Evolutionary conservation across 495 filamentous ascomycete genomes (phyloP).

Genomic region (Tuber melanosporum): DNA sequence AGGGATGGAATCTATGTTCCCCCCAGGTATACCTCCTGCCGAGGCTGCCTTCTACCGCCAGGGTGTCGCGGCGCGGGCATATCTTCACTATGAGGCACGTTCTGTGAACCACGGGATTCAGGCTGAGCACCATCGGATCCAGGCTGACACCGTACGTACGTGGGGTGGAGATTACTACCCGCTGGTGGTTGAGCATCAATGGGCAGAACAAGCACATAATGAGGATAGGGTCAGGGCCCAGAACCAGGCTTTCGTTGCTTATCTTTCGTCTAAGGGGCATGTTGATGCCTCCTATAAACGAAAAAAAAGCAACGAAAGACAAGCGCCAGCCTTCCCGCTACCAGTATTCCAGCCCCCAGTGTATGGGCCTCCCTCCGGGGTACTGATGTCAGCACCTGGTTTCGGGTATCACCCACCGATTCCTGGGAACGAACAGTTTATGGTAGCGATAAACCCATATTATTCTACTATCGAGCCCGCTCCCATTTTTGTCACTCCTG

Average conservation of each 20-base stretch:
- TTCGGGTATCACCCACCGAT: not conserved
- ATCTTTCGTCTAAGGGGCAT: not conserved
- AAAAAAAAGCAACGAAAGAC: not conserved
- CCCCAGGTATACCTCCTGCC: not conserved
- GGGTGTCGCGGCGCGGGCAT: not conserved
- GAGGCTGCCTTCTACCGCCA: not conserved
- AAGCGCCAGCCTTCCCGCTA: not conserved
- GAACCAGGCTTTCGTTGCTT: conserved; percentile 1
- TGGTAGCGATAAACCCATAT: not conserved
- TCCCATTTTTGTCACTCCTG: conserved; percentile 21
- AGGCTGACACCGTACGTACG: not conserved
- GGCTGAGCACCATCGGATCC: not conserved
- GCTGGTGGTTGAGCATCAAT: not conserved
- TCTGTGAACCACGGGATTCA: not conserved
- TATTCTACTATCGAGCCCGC: conserved; percentile 7
- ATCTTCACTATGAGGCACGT: not conserved
- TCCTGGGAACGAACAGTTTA: not conserved
- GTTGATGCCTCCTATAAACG: not conserved
- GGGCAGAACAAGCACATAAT: not conserved
- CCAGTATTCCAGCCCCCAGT: not conserved
- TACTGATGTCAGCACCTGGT: not conserved
- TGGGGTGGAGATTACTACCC: not conserved
- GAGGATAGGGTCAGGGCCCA: not conserved
- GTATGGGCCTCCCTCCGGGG: not conserved
- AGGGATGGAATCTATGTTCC: not conserved